Evolutionary conservation across 2,329 filamentous ascomycete species (phyloP), one percentile per base, ranked within the genome.

Genomic region (Coniochaeta prunicola): DNA sequence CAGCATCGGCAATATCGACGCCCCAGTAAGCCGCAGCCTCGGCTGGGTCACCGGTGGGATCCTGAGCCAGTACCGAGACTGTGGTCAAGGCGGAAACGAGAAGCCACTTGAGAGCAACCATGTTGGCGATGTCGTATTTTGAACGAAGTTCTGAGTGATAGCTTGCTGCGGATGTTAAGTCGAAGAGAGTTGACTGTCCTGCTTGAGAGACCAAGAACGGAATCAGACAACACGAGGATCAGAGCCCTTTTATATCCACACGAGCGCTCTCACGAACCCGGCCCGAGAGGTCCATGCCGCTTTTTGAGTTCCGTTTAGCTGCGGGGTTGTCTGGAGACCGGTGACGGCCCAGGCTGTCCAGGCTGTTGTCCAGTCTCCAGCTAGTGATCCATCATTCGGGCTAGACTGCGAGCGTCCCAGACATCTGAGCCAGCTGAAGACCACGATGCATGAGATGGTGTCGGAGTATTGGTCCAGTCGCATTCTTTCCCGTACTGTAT

Each of bases 61-160:
- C 53, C 31, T 55, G 53, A n/a, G 28, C 53, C 2, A 55, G 53
- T 4, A 55, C 53, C 13, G 30, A 34, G 30, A 36, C 19, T 12
- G 53, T 28, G 17, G 53, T 24, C 13, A 36, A 6, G 33, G 53
- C 53, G 33, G 53, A 28, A 31, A 55, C 7, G 53, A 55, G 30
- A 28, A 55, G 28, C 53, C 53, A 55, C 53, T 55, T 55, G 53
- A 55, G 33, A 24, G 53, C 28, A 28, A 55, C 53, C 53, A 55
- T 55, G 13, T 55, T 55, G 53, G 24, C 12, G 17, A 17, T 26
- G 40, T 45, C 2, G 24, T 30, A 28, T 3, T 28, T n/a, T 21
- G 13, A 48, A 28, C 30, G 24, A 50, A 28, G 24, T 17, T 10
- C 9, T 50, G 45, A 17, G 6, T 24, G 6, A 12, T 28, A 50